Percentiles rank a stretch among this genome's conserved stretches.
phyloP scores from a whole-genome alignment of 2,329 filamentous ascomycete genomes.

The Fusarium sp. region DNA sequence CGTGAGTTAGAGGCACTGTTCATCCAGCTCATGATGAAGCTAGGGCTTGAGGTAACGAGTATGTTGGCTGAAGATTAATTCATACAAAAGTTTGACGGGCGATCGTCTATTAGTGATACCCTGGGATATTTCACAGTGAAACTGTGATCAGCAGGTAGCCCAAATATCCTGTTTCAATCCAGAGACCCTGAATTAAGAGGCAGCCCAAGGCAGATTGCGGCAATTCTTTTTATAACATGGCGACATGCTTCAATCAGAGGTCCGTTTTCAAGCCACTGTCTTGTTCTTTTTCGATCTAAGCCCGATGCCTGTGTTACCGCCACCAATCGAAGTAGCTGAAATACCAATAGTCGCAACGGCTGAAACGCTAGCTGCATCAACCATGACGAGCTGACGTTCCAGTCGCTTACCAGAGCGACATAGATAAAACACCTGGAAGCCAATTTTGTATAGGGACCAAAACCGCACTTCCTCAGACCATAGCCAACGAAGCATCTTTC shows the following conservation, averaged over 20 bases:
- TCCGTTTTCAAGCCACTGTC: neutral
- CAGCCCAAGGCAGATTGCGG: neutral
- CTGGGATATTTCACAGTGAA: neutral
- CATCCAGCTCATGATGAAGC: neutral
- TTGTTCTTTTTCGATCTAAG: neutral
- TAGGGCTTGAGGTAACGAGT: neutral
- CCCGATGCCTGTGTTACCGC: neutral
- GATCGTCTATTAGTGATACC: neutral
- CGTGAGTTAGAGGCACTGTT: neutral
- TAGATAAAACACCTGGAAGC: too few species aligned
- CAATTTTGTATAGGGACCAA: neutral
- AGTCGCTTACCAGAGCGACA: neutral
- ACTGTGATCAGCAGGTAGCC: too few species aligned
- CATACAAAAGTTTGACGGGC: neutral
- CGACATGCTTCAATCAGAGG: neutral
- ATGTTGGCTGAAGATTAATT: neutral
- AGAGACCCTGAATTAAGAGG: neutral
- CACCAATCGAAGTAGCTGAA: neutral
- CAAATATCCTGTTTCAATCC: neutral
- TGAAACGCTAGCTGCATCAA: neutral
- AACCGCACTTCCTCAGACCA: neutral
- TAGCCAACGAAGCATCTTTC: neutral
- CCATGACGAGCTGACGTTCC: neutral
- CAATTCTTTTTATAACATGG: neutral
- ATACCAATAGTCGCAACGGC: neutral